Percentiles rank a stretch among this genome's conserved stretches.
Conservation (phyloP, 2,329 filamentous ascomycete genomes). For the Elsinoe perseae region DNA sequence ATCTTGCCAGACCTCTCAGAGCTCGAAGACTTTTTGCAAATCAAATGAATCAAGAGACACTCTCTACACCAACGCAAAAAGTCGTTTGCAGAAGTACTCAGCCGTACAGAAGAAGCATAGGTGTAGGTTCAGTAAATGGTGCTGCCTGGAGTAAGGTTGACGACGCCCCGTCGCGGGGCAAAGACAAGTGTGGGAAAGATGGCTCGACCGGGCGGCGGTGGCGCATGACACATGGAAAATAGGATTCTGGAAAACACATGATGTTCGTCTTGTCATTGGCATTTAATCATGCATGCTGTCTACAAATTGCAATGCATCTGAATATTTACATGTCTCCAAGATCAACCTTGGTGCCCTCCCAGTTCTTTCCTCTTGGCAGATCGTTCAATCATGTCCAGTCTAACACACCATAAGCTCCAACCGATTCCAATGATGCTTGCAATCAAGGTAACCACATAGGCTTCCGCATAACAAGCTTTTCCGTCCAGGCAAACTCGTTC, state of each 20-base stretch:
- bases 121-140: conserved; percentile 4
- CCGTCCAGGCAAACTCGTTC: conserved; percentile 71
- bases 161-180: conserved; percentile 11
- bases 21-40: not conserved
- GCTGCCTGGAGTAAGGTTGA: conserved; percentile 16
- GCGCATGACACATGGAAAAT: not conserved
- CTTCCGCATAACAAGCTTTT: conserved; percentile 67
- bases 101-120: not conserved
- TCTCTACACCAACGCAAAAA: not conserved
- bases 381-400: conserved; percentile 43
- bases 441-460: conserved; percentile 70
- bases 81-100: not conserved
- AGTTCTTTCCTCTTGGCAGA: conserved; percentile 15
- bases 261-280: not conserved
- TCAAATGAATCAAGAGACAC: not conserved
- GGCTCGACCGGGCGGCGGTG: conserved; percentile 1
- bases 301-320: not conserved
- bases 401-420: conserved; percentile 64
- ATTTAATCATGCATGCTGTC: not conserved
- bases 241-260: not conserved
- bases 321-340: not conserved
- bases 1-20: not conserved
- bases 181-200: not conserved
- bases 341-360: conserved; percentile 17
- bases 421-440: conserved; percentile 62